Evolutionary conservation across 768 basidiomycete genomes (phyloP).

Genomic region (Mycena belliarum): DNA sequence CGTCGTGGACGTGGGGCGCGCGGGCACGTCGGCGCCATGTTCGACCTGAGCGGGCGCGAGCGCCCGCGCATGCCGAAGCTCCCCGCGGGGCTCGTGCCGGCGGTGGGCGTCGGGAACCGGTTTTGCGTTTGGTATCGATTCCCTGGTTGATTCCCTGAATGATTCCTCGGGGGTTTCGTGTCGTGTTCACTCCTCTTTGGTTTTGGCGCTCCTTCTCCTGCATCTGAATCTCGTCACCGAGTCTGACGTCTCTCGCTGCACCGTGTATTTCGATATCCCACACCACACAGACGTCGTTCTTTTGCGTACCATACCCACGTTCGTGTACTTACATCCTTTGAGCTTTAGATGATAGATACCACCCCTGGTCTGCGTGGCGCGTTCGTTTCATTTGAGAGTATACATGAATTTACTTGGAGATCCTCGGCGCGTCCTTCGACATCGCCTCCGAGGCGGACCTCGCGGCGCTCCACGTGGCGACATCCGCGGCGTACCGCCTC

Average conservation of each 20-base stretch:
- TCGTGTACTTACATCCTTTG: too few species aligned
- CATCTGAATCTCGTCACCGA: neutral
- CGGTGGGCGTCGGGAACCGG: conserved; percentile 28
- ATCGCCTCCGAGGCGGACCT: too few species aligned
- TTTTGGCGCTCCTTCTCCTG: neutral
- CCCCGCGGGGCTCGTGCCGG: conserved; percentile 31
- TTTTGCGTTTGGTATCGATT: conserved; percentile 25
- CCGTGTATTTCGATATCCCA: neutral
- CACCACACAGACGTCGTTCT: neutral
- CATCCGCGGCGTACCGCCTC: too few species aligned
- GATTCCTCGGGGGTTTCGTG: too few species aligned
- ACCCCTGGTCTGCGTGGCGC: neutral
- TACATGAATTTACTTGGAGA: neutral
- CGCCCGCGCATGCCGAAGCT: conserved; percentile 49
- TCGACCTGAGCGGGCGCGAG: conserved; percentile 40
- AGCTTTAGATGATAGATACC: neutral
- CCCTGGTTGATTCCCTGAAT: conserved; percentile 15
- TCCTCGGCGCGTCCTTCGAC: too few species aligned
- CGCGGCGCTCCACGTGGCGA: too few species aligned
- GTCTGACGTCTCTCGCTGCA: too few species aligned
- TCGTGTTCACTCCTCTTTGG: too few species aligned
- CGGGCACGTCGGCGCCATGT: conserved; percentile 53
- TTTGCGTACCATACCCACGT: neutral
- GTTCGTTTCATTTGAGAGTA: neutral
- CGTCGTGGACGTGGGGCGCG: conserved; percentile 54